Conservation (phyloP, 352 stramenopile genomes). For the Hyaloperonospora brassicae region DNA sequence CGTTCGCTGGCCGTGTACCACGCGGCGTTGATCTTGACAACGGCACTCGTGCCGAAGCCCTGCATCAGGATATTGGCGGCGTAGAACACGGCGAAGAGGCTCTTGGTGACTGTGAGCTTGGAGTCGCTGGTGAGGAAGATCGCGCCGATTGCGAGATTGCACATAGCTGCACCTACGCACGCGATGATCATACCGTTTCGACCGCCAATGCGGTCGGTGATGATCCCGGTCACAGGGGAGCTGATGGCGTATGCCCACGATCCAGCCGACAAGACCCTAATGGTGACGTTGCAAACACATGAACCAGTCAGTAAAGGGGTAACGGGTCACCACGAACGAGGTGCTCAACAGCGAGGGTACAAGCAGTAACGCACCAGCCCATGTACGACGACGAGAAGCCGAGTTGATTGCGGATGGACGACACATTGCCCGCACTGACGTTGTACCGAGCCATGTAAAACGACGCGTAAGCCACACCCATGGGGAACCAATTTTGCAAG, state of each 20-base stretch:
- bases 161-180: slow-evolving; percentile 51
- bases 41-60: slow-evolving; percentile 67
- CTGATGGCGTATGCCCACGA: slow-evolving; percentile 66
- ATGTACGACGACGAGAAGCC: slow-evolving; percentile 63
- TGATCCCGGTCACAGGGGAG: slow-evolving; percentile 60
- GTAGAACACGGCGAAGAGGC: slow-evolving; percentile 55
- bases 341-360: background rate
- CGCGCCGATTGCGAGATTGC: slow-evolving; percentile 49
- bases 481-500: slow-evolving; percentile 68
- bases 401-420: slow-evolving; percentile 38
- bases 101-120: slow-evolving; percentile 18
- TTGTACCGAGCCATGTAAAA: slow-evolving; percentile 81
- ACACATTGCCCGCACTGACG: slow-evolving; percentile 63
- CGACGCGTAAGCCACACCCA: slow-evolving; percentile 61
- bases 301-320: background rate
- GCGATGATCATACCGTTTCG: slow-evolving; percentile 65
- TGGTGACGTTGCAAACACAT: background rate
- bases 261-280: slow-evolving; percentile 55
- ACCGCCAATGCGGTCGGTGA: slow-evolving; percentile 63
- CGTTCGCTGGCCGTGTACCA: slow-evolving; percentile 62
- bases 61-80: slow-evolving; percentile 61
- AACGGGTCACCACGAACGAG: background rate
- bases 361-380: slow-evolving; percentile 40
- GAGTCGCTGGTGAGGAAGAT: slow-evolving; percentile 44
- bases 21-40: slow-evolving; percentile 81